These are phyloP conservation scores for Dillenia turbinata DNA, from an alignment of 164 flowering plant species.

Conservation along the genomic window DNA sequence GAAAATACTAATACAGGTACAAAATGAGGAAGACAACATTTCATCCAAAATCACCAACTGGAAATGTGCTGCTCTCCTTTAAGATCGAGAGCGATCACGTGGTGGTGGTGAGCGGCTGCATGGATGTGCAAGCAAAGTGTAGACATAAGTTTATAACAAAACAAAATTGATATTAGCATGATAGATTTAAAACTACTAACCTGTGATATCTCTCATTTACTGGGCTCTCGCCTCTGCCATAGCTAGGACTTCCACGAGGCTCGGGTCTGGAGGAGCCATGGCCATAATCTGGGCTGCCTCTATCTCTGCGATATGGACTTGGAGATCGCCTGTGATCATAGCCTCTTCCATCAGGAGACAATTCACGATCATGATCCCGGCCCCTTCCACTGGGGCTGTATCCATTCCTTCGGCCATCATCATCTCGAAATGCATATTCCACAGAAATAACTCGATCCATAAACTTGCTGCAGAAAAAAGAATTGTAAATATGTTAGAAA, in stretches of 20 bases:
- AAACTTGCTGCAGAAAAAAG: slow-evolving; percentile 59
- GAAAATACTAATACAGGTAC: too few species aligned
- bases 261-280: slow-evolving; percentile 10
- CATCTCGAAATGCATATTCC: slow-evolving; percentile 90
- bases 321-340: slow-evolving; percentile 23
- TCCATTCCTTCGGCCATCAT: slow-evolving; percentile 73
- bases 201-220: slow-evolving; percentile 6
- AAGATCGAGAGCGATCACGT: slow-evolving; percentile 19
- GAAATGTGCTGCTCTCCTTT: neutral
- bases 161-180: neutral
- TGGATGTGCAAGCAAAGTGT: neutral
- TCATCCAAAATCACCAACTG: neutral
- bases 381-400: slow-evolving; percentile 63
- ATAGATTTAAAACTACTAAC: neutral
- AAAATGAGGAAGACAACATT: too few species aligned
- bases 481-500: too few species aligned
- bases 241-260: slow-evolving; percentile 17
- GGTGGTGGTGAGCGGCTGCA: slow-evolving; percentile 20
- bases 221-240: slow-evolving; percentile 16
- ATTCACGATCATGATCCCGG: slow-evolving; percentile 26
- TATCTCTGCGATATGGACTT: slow-evolving; percentile 34
- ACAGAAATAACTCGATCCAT: slow-evolving; percentile 90
- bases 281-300: slow-evolving; percentile 35
- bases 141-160: neutral
- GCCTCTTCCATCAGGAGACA: slow-evolving; percentile 33